A percentile compares a stretch with the other conserved stretches of the same genome.
Conservation (phyloP, 1,284 basidiomycete species). For the Ustilago esculenta region DNA sequence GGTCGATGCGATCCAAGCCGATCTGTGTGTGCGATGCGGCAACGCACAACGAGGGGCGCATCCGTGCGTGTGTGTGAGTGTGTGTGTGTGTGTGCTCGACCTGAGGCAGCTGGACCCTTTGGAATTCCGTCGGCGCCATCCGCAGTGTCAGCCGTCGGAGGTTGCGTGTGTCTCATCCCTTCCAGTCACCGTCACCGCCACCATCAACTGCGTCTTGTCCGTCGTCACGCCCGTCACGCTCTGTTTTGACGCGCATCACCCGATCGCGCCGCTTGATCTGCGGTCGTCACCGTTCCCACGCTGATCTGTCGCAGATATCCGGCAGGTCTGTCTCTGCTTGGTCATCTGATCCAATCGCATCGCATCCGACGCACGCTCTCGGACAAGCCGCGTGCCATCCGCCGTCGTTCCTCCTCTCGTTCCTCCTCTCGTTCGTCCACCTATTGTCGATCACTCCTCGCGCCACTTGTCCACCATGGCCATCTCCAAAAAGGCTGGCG, state of each 20-base stretch:
- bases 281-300: not conserved
- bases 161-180: too few relatives aligned
- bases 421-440: not conserved
- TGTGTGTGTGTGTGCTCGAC: too few relatives aligned
- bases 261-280: not conserved
- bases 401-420: too few relatives aligned
- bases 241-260: too few relatives aligned
- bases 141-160: slow-evolving; percentile 1
- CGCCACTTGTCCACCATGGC: slow-evolving; percentile 48
- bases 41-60: too few relatives aligned
- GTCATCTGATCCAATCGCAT: not conserved
- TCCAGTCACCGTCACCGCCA: too few relatives aligned
- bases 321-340: not conserved
- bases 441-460: not conserved
- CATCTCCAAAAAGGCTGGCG: slow-evolving; percentile 65
- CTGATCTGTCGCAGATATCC: slow-evolving; percentile 17
- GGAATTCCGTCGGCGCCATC: slow-evolving; percentile 3
- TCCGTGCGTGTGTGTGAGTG: too few relatives aligned
- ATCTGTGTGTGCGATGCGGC: too few relatives aligned
- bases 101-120: slow-evolving; percentile 6
- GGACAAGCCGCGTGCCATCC: slow-evolving; percentile 1
- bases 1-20: slow-evolving; percentile 14
- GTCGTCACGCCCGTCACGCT: too few relatives aligned
- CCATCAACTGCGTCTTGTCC: not conserved
- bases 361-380: not conserved